Evolutionary conservation across 495 filamentous ascomycete genomes (phyloP), one percentile per base, ranked within the genome.

Genomic region (Lasiosphaeria ovina): DNA sequence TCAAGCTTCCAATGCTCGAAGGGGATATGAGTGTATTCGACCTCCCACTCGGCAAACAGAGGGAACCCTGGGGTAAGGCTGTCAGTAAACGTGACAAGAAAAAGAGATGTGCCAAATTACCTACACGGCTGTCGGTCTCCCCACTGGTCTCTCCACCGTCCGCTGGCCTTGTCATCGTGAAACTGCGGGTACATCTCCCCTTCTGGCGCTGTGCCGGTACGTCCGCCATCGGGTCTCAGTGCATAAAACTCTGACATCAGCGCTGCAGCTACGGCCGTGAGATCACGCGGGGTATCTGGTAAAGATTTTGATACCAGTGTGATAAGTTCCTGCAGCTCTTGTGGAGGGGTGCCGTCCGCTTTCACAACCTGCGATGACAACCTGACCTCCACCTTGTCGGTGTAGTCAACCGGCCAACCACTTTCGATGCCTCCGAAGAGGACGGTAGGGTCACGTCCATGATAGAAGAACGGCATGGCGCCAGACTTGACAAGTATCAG

Each of bases 1-100:
- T 54, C 33, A 4, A 66, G 40, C 16, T n/a, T n/a, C 76, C 77
- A 83, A 4, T 72, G 35, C 0, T 66, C 48, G 2, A 58, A 67
- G 5, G 66, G 62, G 10, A 85, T 62, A 62, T 86, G 81, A 8
- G 65, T 72, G 62, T 84, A 86, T 49, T 76, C 68, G 1, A 62
- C 73, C 62, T 84, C 78, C 81, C 80, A 85, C 62, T 85, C 83
- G 0, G 82, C 34, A 49, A 79, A 85, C 0, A 84, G 66, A 0
- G 82, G 80, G 45, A 74, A 72, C 70, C n/a, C n/a, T n/a, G n/a
- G n/a, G n/a, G n/a, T n/a, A n/a, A n/a, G n/a, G n/a, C n/a, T n/a
- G n/a, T n/a, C n/a, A n/a, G n/a, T n/a, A n/a, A n/a, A n/a, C n/a
- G n/a, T n/a, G n/a, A n/a, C n/a, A n/a, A n/a, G n/a, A n/a, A n/a